Percentiles rank a stretch among this genome's conserved stretches.
Conservation (phyloP, 305 asterid genomes). For the Andrographis paniculata region DNA sequence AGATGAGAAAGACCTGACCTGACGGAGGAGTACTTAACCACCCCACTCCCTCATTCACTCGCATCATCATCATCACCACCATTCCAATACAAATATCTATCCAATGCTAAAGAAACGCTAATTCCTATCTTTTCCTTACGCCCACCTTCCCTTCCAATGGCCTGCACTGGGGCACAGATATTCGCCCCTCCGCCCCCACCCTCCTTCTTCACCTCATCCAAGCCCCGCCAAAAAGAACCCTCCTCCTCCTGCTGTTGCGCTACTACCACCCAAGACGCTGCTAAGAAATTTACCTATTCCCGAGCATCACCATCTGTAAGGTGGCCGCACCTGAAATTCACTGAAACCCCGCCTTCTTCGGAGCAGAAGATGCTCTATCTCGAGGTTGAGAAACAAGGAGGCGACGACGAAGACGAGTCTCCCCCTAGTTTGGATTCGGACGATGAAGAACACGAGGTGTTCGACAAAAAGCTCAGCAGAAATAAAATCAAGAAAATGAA, state of each 20-base stretch:
- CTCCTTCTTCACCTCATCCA: conserved; percentile 32
- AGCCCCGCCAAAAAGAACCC: conserved; percentile 22
- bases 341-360: conserved; percentile 24
- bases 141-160: conserved; percentile 27
- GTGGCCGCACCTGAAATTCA: conserved; percentile 83
- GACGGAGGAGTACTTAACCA: too few species aligned
- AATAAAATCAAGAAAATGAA: conserved; percentile 77
- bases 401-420: conserved; percentile 20
- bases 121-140: too few species aligned
- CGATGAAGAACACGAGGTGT: conserved; percentile 35
- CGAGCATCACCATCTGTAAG: conserved; percentile 90
- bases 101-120: too few species aligned
- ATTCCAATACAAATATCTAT: too few species aligned
- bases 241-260: conserved; percentile 39
- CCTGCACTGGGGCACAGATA: conserved; percentile 38
- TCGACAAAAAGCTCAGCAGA: conserved; percentile 56
- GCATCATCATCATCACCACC: too few species aligned
- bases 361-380: conserved; percentile 16
- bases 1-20: too few species aligned
- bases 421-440: conserved; percentile 11
- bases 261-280: conserved; percentile 38
- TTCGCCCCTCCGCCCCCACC: conserved; percentile 33
- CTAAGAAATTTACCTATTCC: conserved; percentile 58
- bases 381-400: conserved; percentile 22
- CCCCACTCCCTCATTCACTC: too few species aligned